Evolutionary conservation across 495 filamentous ascomycete species (phyloP).

Genomic region (Penicillium pulvis): DNA sequence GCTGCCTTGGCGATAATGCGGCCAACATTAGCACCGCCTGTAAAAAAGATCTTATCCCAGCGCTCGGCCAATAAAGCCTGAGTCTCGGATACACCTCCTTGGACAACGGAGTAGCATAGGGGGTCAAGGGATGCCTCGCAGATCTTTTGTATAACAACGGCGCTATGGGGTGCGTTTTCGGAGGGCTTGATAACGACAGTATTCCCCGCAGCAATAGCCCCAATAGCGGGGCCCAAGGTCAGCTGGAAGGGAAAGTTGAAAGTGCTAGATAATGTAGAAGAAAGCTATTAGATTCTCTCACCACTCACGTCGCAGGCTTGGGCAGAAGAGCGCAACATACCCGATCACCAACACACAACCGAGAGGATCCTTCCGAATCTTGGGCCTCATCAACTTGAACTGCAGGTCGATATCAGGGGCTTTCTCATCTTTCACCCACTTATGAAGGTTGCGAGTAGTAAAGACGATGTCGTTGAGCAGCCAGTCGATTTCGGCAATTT

Average conservation of each 20-base stretch:
- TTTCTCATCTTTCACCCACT: conserved; percentile 81
- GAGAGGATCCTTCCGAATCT: conserved; percentile 85
- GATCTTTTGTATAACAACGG: conserved; percentile 77
- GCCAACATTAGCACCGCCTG: conserved; percentile 74
- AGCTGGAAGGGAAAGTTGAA: conserved; percentile 93
- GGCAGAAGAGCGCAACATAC: conserved; percentile 35
- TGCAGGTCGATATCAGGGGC: conserved; percentile 67
- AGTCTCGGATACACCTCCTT: conserved; percentile 78
- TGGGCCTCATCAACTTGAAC: conserved; percentile 68
- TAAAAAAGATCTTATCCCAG: conserved; percentile 99
- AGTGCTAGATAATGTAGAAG: conserved; percentile 45
- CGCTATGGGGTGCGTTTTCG: conserved; percentile 73
- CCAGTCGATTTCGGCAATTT: conserved; percentile 72
- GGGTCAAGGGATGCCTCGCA: conserved; percentile 73
- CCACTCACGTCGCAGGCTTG: neutral
- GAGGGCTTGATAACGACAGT: conserved; percentile 88
- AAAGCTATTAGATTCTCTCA: conserved; percentile 9
- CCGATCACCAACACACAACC: conserved; percentile 86
- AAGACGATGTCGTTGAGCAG: conserved; percentile 77
- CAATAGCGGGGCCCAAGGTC: conserved; percentile 75
- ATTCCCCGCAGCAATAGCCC: conserved; percentile 89
- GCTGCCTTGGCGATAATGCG: conserved; percentile 90
- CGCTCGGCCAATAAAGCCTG: conserved; percentile 80
- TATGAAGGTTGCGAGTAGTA: conserved; percentile 70
- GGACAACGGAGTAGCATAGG: conserved; percentile 73